Evolutionary conservation across 1,284 basidiomycete species (phyloP), one percentile per base, ranked within the genome.

Genomic region (Golubevia pallescens): DNA sequence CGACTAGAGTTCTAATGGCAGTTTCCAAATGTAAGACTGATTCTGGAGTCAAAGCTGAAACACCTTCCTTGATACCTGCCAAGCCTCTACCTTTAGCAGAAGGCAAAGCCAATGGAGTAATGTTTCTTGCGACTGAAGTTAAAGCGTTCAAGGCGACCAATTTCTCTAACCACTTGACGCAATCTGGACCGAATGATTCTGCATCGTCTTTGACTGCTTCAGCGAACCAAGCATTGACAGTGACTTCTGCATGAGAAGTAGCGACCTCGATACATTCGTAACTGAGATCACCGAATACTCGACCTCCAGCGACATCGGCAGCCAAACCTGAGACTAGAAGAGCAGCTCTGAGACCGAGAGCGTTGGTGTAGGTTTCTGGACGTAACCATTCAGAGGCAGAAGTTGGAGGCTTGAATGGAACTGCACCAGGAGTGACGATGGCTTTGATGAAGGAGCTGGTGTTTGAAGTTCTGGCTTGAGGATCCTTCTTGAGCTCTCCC

Each of bases 201-300:
- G 73, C 61, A 55, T 78, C 71, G 24, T 74, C 67, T 1, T 63
- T 53, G 20, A 81, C 73, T 3, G 71, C 77, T 58, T 81, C 78
- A 23, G 70, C 60, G 67, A 81, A 81, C 78, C 78, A 81, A 20
- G 73, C 69, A 56, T 79, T 70, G 13, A 81, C 78, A 16, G 76
- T 70, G 20, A 78, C 73, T 60, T 81, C 78, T 53, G 71, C 78
- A 57, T 81, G 78, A 10, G 57, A 66, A 42, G 75, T 73, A 20
- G 77, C 77, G 16, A 81, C 75, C 59, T 81, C 78, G 66, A 79
- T 75, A 53, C 77, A 79, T 52, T 81, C 78, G 65, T 65, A 79
- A 2, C 62, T 66, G 3, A 79, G 62, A 60, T 81, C 78, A 32
- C 63, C 75, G 38, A 79, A 79, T 14, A 65, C 61, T 7, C 78